Base-by-base conservation (phyloP, 805 yeast genomes). In the Yarrowia sp. region DNA sequence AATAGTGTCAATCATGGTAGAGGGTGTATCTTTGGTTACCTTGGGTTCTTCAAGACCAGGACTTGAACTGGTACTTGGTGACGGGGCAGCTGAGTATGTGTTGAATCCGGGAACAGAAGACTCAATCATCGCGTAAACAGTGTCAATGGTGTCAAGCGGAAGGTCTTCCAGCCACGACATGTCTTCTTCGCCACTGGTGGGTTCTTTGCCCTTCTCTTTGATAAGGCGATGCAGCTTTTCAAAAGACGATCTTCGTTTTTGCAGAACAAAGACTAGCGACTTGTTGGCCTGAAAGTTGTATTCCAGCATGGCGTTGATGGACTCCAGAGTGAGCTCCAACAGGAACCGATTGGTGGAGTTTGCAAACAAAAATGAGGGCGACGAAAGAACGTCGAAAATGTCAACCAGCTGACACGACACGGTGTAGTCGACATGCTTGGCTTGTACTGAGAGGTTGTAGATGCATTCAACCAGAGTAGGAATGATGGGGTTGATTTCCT, bases 281-380 rank as follows among this genome's bases (percentile, higher is more conserved):
- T 41, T 43, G 51, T 58, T 58, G 22, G 63, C 63, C 49, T 58
- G 49, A 17, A 58, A 58, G 51, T 58, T 58, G 40, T 41, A 58
- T 14, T 58, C 63, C 1, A 58, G 28, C 51, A 58, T 41, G 22
- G 63, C 63, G 32, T 40, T 58, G 49, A 43, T 58, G 24, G 63
- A 41, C 32, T 58, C 63, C 41, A 58, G 41, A 2, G 51, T 41
- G 38, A 58, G 63, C 9, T 41, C 51, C 24, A 58, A 38, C 21
- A 58, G 40, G 32, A 58, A 58, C 1, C 41, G 14, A 32, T 58
- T 58, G 1, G 63, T 41, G 49, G 63, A 43, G 49, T 58, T 58
- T 11, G 63, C 63, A 21, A 43, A 58, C 26, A 58, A 38, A 12
- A 58, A 58, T 2, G 63, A 40, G 16, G 51, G 51, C 11, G 63